A percentile compares a stretch with the other conserved stretches of the same genome.
These are phyloP conservation scores for Gossypium lobatum DNA, from an alignment of 441 rosid genomes.

Conservation along the genomic window DNA sequence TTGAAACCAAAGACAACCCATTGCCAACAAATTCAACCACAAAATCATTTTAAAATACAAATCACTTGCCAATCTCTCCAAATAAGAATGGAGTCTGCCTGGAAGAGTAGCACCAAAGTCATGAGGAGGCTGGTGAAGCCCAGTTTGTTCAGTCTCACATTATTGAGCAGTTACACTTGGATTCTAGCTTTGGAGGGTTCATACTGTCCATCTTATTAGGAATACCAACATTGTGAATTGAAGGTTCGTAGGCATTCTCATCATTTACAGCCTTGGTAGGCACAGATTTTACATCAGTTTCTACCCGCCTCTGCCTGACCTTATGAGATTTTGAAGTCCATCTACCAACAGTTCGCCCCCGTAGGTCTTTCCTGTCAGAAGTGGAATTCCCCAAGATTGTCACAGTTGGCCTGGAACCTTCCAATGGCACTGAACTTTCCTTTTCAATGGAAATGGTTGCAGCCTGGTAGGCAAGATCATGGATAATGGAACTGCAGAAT, in stretches of 20 bases:
- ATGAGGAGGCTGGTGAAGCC: slow-evolving; percentile 8
- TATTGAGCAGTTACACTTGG: slow-evolving; percentile 96
- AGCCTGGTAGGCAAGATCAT: slow-evolving; percentile 78
- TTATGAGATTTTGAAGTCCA: slow-evolving; percentile 49
- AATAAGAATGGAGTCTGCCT: neutral
- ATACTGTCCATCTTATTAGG: slow-evolving; percentile 51
- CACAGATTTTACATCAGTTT: slow-evolving; percentile 40
- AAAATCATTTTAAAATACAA: slow-evolving; percentile 25
- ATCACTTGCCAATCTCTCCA: slow-evolving; percentile 21
- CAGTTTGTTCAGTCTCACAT: slow-evolving; percentile 41
- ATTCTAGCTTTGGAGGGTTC: slow-evolving; percentile 86
- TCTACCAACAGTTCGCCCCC: slow-evolving; percentile 44
- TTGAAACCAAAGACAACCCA: slow-evolving; percentile 33
- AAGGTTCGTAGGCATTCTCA: slow-evolving; percentile 59
- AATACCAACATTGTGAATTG: slow-evolving; percentile 51
- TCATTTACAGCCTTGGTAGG: slow-evolving; percentile 51
- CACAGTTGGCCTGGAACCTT: slow-evolving; percentile 63
- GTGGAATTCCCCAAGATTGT: slow-evolving; percentile 65
- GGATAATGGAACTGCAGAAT: slow-evolving; percentile 92
- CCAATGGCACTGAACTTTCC: slow-evolving; percentile 39
- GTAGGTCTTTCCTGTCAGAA: slow-evolving; percentile 43
- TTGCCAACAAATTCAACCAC: slow-evolving; percentile 32
- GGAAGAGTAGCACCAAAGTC: slow-evolving; percentile 11
- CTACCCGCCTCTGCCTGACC: slow-evolving; percentile 46
- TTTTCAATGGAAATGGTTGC: slow-evolving; percentile 73